phyloP scores from a whole-genome alignment of 2,329 filamentous ascomycete species.

The Sphaerulina populicola region DNA sequence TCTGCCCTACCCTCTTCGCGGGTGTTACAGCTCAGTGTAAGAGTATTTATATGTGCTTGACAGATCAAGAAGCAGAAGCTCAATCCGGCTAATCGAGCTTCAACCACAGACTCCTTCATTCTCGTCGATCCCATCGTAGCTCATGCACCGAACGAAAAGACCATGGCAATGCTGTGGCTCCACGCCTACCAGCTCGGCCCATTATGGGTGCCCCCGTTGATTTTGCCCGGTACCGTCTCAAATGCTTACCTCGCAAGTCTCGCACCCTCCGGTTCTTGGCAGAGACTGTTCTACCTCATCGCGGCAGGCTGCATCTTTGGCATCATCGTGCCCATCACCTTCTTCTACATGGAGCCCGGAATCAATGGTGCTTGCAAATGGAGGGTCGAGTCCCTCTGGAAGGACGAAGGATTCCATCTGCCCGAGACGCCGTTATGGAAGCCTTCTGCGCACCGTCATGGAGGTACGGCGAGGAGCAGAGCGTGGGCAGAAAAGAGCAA shows the following conservation, averaged over 20 bases:
- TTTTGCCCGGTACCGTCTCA: slow-evolving; percentile 30
- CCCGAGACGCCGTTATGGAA: slow-evolving; percentile 19
- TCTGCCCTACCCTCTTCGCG: slow-evolving; percentile 20
- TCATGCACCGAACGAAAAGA: slow-evolving; percentile 29
- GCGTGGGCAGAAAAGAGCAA: slow-evolving; percentile 21
- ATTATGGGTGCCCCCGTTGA: slow-evolving; percentile 33
- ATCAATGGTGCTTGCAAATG: slow-evolving; percentile 36
- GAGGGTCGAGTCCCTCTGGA: slow-evolving; percentile 33
- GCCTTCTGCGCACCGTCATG: slow-evolving; percentile 24
- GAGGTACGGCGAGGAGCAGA: slow-evolving; percentile 17
- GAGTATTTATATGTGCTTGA: background rate
- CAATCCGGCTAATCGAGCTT: background rate
- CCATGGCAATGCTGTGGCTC: slow-evolving; percentile 36
- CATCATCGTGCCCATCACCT: slow-evolving; percentile 33
- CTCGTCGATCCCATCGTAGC: slow-evolving; percentile 32
- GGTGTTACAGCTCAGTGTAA: slow-evolving; percentile 23
- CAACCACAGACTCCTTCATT: slow-evolving; percentile 29
- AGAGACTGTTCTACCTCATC: slow-evolving; percentile 21
- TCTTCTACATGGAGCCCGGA: slow-evolving; percentile 35
- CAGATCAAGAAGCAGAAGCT: background rate
- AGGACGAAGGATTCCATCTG: slow-evolving; percentile 24
- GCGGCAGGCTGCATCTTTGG: slow-evolving; percentile 25
- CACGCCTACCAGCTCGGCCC: slow-evolving; percentile 35
- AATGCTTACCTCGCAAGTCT: slow-evolving; percentile 28
- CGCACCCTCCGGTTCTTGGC: background rate